A percentile compares a stretch with the other conserved stretches of the same genome.
Conservation (phyloP, 2,329 filamentous ascomycete species). For the Metarhizium rileyi region DNA sequence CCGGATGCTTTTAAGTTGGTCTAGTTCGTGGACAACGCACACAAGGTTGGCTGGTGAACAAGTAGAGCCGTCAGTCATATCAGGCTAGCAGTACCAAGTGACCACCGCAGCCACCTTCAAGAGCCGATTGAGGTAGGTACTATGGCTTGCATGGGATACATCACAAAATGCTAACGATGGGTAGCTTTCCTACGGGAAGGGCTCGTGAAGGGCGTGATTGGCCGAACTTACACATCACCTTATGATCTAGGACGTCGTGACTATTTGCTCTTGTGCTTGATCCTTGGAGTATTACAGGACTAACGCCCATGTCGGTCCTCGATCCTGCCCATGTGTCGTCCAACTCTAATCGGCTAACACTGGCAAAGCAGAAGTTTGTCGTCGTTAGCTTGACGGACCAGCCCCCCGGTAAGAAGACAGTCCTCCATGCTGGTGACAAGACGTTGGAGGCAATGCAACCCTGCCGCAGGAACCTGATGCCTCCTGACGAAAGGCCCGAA, state of each 20-base stretch:
- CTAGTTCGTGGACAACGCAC: neutral
- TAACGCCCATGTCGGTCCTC: neutral
- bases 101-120: conserved; percentile 1
- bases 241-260: conserved; percentile 6
- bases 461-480: conserved; percentile 3
- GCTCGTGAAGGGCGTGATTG: neutral
- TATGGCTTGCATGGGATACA: neutral
- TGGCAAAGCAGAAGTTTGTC: neutral
- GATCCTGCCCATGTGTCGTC: neutral
- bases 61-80: neutral
- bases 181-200: neutral
- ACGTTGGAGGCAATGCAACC: conserved; percentile 1
- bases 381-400: neutral
- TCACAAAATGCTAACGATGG: neutral
- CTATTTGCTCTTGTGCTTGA: conserved; percentile 4
- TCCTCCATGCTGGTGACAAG: neutral
- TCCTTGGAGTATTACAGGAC: neutral
- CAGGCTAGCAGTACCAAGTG: neutral
- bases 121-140: conserved; percentile 4
- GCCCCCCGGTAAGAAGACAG: neutral
- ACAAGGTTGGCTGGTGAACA: neutral
- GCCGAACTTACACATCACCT: neutral
- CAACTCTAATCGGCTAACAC: neutral
- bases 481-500: conserved; percentile 11
- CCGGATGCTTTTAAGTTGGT: conserved; percentile 1